Evolutionary conservation across 768 basidiomycete genomes (phyloP).

Genomic region (Hortiboletus campestris): DNA sequence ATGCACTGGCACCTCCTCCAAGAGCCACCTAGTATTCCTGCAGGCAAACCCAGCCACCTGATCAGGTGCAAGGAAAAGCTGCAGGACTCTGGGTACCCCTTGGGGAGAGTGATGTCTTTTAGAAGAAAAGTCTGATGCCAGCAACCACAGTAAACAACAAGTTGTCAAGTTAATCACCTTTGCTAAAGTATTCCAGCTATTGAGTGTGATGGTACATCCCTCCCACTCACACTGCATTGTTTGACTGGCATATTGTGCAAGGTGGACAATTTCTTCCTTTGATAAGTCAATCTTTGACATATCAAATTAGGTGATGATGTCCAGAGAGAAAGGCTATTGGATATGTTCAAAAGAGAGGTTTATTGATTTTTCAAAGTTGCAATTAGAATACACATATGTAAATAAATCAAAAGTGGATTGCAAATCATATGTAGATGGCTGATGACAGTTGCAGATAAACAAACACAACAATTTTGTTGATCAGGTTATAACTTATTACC

Average conservation of each 20-base stretch:
- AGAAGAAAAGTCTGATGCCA: constrained; percentile 4
- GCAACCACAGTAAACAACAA: constrained; percentile 2
- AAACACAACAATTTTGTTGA: too few species aligned
- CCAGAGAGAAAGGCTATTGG: not conserved
- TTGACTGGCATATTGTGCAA: constrained; percentile 28
- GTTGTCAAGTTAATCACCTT: constrained; percentile 26
- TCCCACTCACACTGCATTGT: constrained; percentile 31
- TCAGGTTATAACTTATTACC: too few species aligned
- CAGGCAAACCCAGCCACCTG: constrained; percentile 12
- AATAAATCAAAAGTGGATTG: constrained; percentile 5
- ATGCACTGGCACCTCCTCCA: constrained; percentile 7
- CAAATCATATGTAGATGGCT: too few species aligned
- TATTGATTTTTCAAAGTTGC: not conserved
- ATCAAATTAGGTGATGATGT: constrained; percentile 12
- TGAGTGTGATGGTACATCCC: constrained; percentile 23
- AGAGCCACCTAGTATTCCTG: constrained; percentile 21
- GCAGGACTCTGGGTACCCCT: constrained; percentile 10
- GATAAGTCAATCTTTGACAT: constrained; percentile 22
- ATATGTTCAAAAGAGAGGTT: not conserved
- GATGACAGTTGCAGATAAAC: too few species aligned
- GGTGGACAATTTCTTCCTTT: constrained; percentile 14
- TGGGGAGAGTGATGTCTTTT: not conserved
- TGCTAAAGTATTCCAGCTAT: constrained; percentile 28
- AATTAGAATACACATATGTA: constrained; percentile 3
- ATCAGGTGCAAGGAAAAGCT: constrained; percentile 11